Evolutionary conservation across 805 yeast species (phyloP), one percentile per base, ranked within the genome.

Genomic region (Ogataea nakhonphanomensis): DNA sequence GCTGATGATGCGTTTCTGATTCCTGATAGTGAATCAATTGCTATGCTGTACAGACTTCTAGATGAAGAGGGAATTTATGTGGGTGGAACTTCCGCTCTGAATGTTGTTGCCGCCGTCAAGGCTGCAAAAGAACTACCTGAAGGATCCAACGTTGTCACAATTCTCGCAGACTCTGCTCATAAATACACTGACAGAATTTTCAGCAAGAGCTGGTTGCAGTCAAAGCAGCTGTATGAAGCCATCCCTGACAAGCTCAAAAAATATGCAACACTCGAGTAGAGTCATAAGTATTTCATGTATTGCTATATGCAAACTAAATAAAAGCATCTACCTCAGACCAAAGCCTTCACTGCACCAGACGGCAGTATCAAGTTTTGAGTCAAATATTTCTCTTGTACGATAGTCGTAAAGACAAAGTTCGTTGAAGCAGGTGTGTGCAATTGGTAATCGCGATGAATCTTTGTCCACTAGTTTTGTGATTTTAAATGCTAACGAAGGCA

Each of bases 341-440:
- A 91, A 93, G 1, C 96, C 98, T 45, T 85, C 83, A 46, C 89
- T 80, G 57, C 84, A 95, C 32, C 72, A 65, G 13, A 91, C 73
- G 0, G 97, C 96, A 48, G 71, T 55, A n/a, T 65, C 57, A 43
- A 91, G 60, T 60, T 86, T 90, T 1, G 55, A 39, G 31, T 64
- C 59, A 38, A 93, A 64, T 46, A 75, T 77, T n/a, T 72, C 76
- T 44, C 67, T 66, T 5, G 74, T 57, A 10, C 62, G 50, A 59
- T 91, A 91, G 26, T 79, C 79, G 60, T 79, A 84, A 5, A 93
- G 50, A 40, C 91, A 83, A 17, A 91, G 58, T 65, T 91, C 96
- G 57, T 91, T 93, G 67, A 93, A 91, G 53, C 99, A 91, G 0
- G 98, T 93, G 57, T 91, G 98, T 0, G 97, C 88, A 11, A 83